Base-by-base conservation (phyloP, 2,329 filamentous ascomycete genomes). In the Microascus cirrosus region DNA sequence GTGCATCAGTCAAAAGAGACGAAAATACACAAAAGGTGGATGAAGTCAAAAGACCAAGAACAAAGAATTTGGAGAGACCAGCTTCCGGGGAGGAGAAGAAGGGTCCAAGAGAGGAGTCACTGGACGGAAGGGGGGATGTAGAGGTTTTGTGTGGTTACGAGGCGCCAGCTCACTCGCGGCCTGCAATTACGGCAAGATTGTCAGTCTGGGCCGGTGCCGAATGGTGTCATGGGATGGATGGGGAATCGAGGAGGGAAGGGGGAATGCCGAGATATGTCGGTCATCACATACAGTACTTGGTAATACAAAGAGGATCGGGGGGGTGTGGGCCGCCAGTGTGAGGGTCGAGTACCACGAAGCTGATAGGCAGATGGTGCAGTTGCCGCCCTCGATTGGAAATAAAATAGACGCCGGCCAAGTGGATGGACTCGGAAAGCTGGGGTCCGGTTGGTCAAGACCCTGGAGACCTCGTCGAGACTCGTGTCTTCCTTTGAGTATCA, bases 31-130 rank as follows among this genome's bases (percentile, higher is more conserved):
- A 24, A 52, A n/a, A n/a, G 39, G 51, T 36, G 53, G 57, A 22
- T 39, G 32, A 54, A 45, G 39, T 58, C 45, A 24, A 28, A 45
- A 54, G 53, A 24, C 53, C 62, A 66, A 61, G 60, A 61, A 63
- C 62, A 64, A 64, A 59, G 64, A 61, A 64, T 62, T 56, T 60
- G 69, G 66, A 73, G 77, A 83, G 79, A 71, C 79, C 79, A 82
- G 80, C 80, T 82, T 74, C 73, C 75, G 73, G 74, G 68, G 69
- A 70, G 66, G 62, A 71, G 66, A 70, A 75, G 67, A 70, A 64
- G 66, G 36, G 39, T 66, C 63, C 65, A 64, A 63, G 63, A 66
- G 66, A 63, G 63, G 66, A 66, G 66, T 63, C 63, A 63, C 63
- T 61, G 70, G 71, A 74, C 76, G 32, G 28, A 34, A 53, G 34